Evolutionary conservation across 2,329 filamentous ascomycete species (phyloP).

Genomic region (Cylindrodendrum hubeiense): DNA sequence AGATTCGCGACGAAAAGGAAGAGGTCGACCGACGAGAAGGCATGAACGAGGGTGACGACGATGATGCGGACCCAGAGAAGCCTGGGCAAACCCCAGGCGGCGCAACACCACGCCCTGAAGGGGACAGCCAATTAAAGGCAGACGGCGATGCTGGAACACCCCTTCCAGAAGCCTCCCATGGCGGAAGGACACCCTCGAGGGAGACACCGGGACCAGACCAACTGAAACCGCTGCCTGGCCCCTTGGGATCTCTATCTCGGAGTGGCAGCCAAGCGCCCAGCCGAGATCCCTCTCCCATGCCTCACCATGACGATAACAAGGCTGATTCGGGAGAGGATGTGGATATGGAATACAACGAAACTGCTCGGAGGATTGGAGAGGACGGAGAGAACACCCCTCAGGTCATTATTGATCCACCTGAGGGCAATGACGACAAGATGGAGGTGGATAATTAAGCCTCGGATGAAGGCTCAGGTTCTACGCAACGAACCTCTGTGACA

Average conservation of each 20-base stretch:
- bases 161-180: constrained; percentile 42
- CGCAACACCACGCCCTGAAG: constrained; percentile 63
- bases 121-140: constrained; percentile 47
- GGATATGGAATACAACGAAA: constrained; percentile 66
- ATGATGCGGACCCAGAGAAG: constrained; percentile 62
- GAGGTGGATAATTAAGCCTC: constrained; percentile 65
- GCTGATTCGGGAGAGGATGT: constrained; percentile 66
- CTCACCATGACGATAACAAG: constrained; percentile 47
- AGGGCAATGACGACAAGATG: constrained; percentile 70
- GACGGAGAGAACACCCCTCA: constrained; percentile 58
- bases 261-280: constrained; percentile 46
- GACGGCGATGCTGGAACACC: constrained; percentile 46
- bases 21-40: constrained; percentile 90
- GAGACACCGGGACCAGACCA: constrained; percentile 47
- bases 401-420: constrained; percentile 64
- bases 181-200: constrained; percentile 49
- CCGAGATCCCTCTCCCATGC: constrained; percentile 45
- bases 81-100: constrained; percentile 66
- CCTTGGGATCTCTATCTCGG: constrained; percentile 35
- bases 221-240: constrained; percentile 35
- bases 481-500: constrained; percentile 24
- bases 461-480: not conserved
- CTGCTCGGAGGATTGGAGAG: constrained; percentile 52
- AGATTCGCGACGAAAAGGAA: constrained; percentile 96
- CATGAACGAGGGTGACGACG: constrained; percentile 77